Evolutionary conservation across 148 eudicot genomes (phyloP), one percentile per base, ranked within the genome.

Genomic region (Oxyria digyna): DNA sequence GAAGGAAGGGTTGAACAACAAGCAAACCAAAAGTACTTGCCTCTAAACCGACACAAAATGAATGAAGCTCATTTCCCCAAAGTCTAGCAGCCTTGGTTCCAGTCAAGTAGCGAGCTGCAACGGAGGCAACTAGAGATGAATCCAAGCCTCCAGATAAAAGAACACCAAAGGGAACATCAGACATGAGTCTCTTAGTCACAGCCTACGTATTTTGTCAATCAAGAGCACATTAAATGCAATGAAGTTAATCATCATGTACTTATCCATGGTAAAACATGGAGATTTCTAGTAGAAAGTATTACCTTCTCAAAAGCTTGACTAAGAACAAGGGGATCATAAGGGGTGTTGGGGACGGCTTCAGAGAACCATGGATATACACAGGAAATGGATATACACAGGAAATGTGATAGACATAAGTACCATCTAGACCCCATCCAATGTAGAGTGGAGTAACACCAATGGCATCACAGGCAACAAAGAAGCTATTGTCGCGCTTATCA

Each of bases 111-210:
- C 95, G 91, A 17, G 96, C 74, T 6, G 96, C 84, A 54, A 89
- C 74, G 0, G 96, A 81, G 23, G 98, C 96, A 67, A 93, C 95
- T 67, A 93, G 74, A 7, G 96, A 93, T 5, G 96, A 93, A 72
- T 89, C 98, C 26, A 93, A 85, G 33, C 98, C 98, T 45, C 98
- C 98, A 0, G 96, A 89, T 64, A 93, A 74, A 50, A 93, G 85
- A 74, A 93, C 98, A 67, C 98, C 96, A 54, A 93, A 93, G 4
- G 98, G 98, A 8, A 93, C 98, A 85, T 93, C 98, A 40, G 95
- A 84, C 98, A 93, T 93, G 23, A 93, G 78, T 76, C 96, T 85
- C 73, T 89, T 93, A 37, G 77, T 74, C 62, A 93, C 95, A 67
- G 98, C 88, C 98, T 93, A 54, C 31, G n/a, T 24, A 24, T 23